Evolutionary conservation across 78 protist genomes (phyloP).

Genomic region (Andalucia godoyi): DNA sequence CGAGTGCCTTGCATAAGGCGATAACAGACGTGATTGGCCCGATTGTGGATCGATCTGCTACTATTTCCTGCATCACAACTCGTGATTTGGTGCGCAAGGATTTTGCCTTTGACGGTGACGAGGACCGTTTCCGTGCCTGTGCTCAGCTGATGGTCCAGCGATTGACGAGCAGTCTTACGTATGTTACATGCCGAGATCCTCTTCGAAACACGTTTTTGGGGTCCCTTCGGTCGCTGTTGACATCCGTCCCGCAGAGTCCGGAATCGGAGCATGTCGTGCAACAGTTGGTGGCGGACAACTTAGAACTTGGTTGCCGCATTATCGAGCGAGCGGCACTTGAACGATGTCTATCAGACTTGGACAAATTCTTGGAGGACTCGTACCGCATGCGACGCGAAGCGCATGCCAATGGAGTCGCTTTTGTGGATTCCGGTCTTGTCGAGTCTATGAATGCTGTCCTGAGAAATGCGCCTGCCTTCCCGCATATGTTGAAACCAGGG

Average conservation of each 20-base stretch:
- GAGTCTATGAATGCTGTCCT: too few species aligned
- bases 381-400: too few species aligned
- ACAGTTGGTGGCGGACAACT: constrained; percentile 52
- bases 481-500: too few species aligned
- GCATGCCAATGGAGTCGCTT: too few species aligned
- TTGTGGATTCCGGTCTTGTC: too few species aligned
- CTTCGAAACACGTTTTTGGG: constrained; percentile 43
- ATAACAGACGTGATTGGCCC: constrained; percentile 51
- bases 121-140: constrained; percentile 54
- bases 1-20: not conserved
- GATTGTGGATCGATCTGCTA: constrained; percentile 80
- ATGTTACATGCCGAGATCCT: constrained; percentile 89
- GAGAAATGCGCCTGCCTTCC: too few species aligned
- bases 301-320: constrained; percentile 69
- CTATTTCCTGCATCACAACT: constrained; percentile 75
- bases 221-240: constrained; percentile 37
- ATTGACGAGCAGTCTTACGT: constrained; percentile 80
- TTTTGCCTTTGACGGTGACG: constrained; percentile 85
- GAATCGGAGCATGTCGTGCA: not conserved
- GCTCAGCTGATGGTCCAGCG: constrained; percentile 76
- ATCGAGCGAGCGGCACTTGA: constrained; percentile 78
- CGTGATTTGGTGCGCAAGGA: constrained; percentile 85
- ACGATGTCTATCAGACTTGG: not conserved
- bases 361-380: too few species aligned
- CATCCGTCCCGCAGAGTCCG: not conserved